Conservation (phyloP, 2,329 filamentous ascomycete species). For the Colletotrichum sp. region DNA sequence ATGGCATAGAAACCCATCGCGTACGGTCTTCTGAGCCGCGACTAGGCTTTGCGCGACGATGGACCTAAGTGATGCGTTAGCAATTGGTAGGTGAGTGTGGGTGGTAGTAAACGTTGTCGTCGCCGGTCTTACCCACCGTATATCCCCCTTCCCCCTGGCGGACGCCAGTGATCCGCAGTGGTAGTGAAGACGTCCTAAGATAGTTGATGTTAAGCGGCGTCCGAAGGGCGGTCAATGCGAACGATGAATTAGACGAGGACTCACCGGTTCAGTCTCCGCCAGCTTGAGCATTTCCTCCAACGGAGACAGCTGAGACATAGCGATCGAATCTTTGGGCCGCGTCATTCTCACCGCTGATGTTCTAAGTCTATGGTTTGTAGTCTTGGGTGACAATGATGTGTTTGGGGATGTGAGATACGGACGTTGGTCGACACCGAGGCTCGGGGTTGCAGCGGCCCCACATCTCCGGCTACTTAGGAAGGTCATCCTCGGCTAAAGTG, state of each 20-base stretch:
- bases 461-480: neutral
- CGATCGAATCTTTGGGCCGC: neutral
- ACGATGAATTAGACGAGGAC: fast-evolving
- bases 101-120: neutral
- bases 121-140: neutral
- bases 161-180: neutral
- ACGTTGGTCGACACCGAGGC: neutral
- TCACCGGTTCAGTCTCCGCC: neutral
- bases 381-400: neutral
- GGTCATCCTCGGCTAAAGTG: neutral
- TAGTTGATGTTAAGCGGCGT: neutral
- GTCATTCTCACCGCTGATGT: neutral
- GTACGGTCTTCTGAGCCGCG: neutral
- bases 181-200: neutral
- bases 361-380: neutral
- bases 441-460: neutral
- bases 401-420: neutral
- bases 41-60: neutral
- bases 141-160: neutral
- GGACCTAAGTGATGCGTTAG: neutral
- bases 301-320: neutral
- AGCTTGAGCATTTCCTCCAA: neutral
- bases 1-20: neutral
- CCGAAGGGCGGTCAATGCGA: neutral
- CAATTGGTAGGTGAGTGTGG: fast-evolving